Conservation (phyloP, 2,329 filamentous ascomycete species). For the Hymenotorrendiella dingleyae region DNA sequence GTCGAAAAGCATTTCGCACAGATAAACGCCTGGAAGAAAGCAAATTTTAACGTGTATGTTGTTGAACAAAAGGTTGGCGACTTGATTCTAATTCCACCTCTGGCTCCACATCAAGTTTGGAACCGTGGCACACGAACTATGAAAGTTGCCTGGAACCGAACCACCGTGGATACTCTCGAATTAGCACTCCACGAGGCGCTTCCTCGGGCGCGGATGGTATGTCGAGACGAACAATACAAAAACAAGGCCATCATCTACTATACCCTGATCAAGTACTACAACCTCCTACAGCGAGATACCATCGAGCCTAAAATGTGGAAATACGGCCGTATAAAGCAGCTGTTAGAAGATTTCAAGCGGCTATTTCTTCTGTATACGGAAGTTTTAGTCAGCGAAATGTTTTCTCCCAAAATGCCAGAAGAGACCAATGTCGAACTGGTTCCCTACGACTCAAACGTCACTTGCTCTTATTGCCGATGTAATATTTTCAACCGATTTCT, state of each 20-base stretch:
- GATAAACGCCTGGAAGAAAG: slow-evolving; percentile 90
- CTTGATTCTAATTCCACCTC: slow-evolving; percentile 85
- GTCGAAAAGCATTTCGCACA: slow-evolving; percentile 97
- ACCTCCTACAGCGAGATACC: slow-evolving; percentile 49
- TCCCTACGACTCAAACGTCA: slow-evolving; percentile 83
- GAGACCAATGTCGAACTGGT: slow-evolving; percentile 70
- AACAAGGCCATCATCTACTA: slow-evolving; percentile 95
- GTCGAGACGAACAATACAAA: slow-evolving; percentile 97
- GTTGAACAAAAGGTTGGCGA: slow-evolving; percentile 88
- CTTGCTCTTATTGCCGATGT: slow-evolving; percentile 89
- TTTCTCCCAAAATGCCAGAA: slow-evolving; percentile 54
- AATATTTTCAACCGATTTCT: slow-evolving; percentile 98
- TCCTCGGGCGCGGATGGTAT: slow-evolving; percentile 83
- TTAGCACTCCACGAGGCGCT: slow-evolving; percentile 82
- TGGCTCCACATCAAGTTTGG: slow-evolving; percentile 97
- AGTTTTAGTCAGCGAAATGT: slow-evolving; percentile 81
- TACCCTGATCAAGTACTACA: slow-evolving; percentile 72
- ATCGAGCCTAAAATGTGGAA: slow-evolving; percentile 37
- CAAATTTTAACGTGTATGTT: slow-evolving; percentile 86
- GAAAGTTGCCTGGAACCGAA: slow-evolving; percentile 98
- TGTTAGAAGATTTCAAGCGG: slow-evolving; percentile 77
- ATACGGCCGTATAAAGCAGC: slow-evolving; percentile 50
- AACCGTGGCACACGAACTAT: slow-evolving; percentile 92
- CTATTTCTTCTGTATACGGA: slow-evolving; percentile 74
- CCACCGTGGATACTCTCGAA: slow-evolving; percentile 84